Evolutionary conservation across 257 asterid species (phyloP).

Genomic region (Voacanga thouarsii): DNA sequence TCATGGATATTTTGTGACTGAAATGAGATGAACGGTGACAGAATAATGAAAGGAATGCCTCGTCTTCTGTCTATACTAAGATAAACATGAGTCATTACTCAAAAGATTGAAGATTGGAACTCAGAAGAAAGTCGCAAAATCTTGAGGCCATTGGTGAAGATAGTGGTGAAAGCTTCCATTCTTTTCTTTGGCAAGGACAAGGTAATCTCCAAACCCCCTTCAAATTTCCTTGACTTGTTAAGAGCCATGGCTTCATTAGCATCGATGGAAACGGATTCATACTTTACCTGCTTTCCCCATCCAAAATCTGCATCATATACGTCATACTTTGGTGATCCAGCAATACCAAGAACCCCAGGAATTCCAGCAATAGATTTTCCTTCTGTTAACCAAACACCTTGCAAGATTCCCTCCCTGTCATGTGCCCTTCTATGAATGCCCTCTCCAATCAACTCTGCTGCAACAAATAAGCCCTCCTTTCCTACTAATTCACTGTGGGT

Average conservation of each 20-base stretch:
- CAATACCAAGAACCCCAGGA: not conserved
- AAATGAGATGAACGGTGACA: too few relatives aligned
- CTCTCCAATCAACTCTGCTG: slow-evolving; percentile 9
- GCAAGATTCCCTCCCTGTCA: not conserved
- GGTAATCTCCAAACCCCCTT: slow-evolving; percentile 32
- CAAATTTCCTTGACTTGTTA: slow-evolving; percentile 24
- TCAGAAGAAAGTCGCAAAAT: not conserved
- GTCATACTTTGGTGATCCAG: slow-evolving; percentile 8
- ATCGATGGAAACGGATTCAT: slow-evolving; percentile 23
- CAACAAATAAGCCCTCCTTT: not conserved
- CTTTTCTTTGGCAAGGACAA: slow-evolving; percentile 19
- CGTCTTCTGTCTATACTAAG: too few relatives aligned
- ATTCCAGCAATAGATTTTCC: not conserved
- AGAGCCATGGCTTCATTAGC: slow-evolving; percentile 15
- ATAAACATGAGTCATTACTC: too few relatives aligned
- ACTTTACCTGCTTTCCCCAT: slow-evolving; percentile 24
- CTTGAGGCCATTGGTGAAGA: slow-evolving; percentile 3
- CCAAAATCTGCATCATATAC: slow-evolving; percentile 30
- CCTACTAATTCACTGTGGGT: not conserved
- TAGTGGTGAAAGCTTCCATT: slow-evolving; percentile 30
- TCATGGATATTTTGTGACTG: too few relatives aligned
- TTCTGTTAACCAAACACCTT: not conserved
- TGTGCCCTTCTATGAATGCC: not conserved
- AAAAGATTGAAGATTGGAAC: too few relatives aligned
- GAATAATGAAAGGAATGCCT: too few relatives aligned